Percentiles rank a stretch among this genome's conserved stretches.
Evolutionary conservation across 2,329 filamentous ascomycete species (phyloP).

Genomic region (Biscogniauxia marginata): DNA sequence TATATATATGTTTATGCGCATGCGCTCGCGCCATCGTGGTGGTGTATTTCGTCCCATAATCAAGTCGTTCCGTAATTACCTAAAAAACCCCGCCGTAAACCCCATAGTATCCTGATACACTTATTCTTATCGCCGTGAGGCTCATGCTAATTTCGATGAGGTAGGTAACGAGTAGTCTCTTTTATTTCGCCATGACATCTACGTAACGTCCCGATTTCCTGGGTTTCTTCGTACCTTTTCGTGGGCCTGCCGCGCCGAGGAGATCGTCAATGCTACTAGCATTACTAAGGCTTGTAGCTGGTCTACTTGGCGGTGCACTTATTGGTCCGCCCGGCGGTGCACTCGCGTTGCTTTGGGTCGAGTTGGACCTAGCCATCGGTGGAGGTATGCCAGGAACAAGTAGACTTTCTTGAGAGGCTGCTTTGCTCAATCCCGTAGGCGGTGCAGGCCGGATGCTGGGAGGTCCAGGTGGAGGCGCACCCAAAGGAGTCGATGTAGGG

Average conservation of each 20-base stretch:
- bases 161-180: neutral
- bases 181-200: conserved; percentile 84
- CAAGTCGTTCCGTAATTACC: neutral
- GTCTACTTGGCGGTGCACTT: conserved; percentile 63
- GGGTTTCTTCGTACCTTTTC: conserved; percentile 66
- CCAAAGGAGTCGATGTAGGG: conserved; percentile 30
- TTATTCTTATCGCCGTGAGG: neutral
- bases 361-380: conserved; percentile 48
- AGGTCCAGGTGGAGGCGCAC: conserved; percentile 20
- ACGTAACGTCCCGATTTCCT: conserved; percentile 89
- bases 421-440: conserved; percentile 34
- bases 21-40: neutral
- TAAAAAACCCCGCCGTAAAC: neutral
- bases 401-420: conserved; percentile 38
- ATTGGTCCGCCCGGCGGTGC: conserved; percentile 33
- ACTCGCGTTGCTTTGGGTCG: conserved; percentile 43
- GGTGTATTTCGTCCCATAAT: neutral
- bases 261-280: conserved; percentile 95
- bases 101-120: neutral
- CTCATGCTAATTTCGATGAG: neutral
- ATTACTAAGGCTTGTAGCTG: conserved; percentile 80
- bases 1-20: neutral
- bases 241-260: conserved; percentile 69
- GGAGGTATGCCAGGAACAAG: conserved; percentile 33
- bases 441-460: conserved; percentile 22